Evolutionary conservation across 2,329 filamentous ascomycete species (phyloP), one percentile per base, ranked within the genome.

Genomic region (Nannizziopsis arthrosporioides): DNA sequence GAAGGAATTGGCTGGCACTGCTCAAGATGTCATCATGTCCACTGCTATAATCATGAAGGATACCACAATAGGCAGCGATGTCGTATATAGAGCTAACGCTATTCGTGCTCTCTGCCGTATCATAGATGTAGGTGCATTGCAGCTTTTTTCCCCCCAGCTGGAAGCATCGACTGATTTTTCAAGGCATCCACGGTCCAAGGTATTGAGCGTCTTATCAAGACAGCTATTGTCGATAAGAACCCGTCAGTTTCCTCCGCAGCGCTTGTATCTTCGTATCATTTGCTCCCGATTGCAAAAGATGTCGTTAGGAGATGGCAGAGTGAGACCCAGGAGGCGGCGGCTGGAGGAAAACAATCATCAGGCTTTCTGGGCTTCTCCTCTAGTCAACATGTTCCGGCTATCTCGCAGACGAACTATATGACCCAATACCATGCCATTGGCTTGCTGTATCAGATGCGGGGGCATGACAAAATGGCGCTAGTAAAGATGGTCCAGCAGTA

Each of bases 401-500:
- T 78, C 42, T 72, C 75, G 54, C 89, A 89, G 71, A 90, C 88
- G 61, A 96, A 92, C 57, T 94, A 85, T 62, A 96, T 96, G 88
- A 85, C 87, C 50, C 92, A 98, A 67, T 98, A 98, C 68, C 92
- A 98, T 67, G 92, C 92, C 54, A 94, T 98, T 71, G 92, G 92
- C 54, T 78, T 98, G 47, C 71, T 98, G 39, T 98, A 96, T 68
- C 90, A 96, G 70, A 96, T 96, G 87, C 84, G 92, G 61, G 84
- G 84, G 60, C 89, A 95, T 66, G 92, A 98, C 67, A 81, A 92
- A 60, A 98, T 98, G 92, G 89, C 92, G 17, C 72, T 98, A 59
- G 90, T 96, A 52, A 98, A 98, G 77, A 96, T 98, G 92, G 90
- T 98, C n/a, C 92, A 98, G 72, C 92, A 98, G 67, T 96, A 95